Percentiles rank a stretch among this genome's conserved stretches.
phyloP scores from a whole-genome alignment of 192 early-diverging fungal genomes.

The Nowakowskiella sp. region DNA sequence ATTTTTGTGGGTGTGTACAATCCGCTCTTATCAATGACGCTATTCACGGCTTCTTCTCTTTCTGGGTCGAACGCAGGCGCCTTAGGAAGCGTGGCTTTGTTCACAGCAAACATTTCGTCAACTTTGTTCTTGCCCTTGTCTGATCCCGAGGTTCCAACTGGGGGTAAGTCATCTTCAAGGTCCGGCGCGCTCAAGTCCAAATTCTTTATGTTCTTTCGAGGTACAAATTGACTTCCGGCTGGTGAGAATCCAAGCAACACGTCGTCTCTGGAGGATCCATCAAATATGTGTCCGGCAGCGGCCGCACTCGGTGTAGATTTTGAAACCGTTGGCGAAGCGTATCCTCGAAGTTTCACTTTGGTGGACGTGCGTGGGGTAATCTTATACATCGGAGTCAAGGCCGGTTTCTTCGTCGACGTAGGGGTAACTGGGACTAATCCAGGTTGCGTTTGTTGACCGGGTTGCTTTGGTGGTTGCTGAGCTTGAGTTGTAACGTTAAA shows the following conservation, averaged over 20 bases:
- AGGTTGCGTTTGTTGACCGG: slow-evolving; percentile 16
- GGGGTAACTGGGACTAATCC: slow-evolving; percentile 11
- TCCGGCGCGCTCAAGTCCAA: slow-evolving; percentile 23
- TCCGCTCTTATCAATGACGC: slow-evolving; percentile 1
- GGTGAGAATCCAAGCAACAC: slow-evolving; percentile 41
- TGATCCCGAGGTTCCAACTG: slow-evolving; percentile 3
- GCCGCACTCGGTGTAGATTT: slow-evolving; percentile 11
- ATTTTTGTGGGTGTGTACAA: neutral
- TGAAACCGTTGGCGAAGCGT: slow-evolving; percentile 32
- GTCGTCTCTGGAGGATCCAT: slow-evolving; percentile 29
- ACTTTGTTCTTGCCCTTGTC: too few relatives aligned
- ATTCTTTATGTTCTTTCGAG: slow-evolving; percentile 65
- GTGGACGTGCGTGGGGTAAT: slow-evolving; percentile 63
- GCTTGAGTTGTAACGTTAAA: slow-evolving; percentile 45
- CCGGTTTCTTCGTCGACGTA: slow-evolving; percentile 54
- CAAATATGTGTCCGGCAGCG: slow-evolving; percentile 13
- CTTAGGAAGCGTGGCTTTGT: slow-evolving; percentile 2
- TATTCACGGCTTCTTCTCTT: slow-evolving; percentile 17
- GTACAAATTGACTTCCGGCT: slow-evolving; percentile 56
- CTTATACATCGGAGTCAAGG: slow-evolving; percentile 61
- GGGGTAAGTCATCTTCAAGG: slow-evolving; percentile 39
- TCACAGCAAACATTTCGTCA: too few relatives aligned
- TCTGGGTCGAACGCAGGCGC: slow-evolving; percentile 21
- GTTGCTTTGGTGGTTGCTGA: slow-evolving; percentile 34
- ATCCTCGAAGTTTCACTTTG: slow-evolving; percentile 70